phyloP scores from a whole-genome alignment of 768 basidiomycete genomes.

The Inosperma sp. region DNA sequence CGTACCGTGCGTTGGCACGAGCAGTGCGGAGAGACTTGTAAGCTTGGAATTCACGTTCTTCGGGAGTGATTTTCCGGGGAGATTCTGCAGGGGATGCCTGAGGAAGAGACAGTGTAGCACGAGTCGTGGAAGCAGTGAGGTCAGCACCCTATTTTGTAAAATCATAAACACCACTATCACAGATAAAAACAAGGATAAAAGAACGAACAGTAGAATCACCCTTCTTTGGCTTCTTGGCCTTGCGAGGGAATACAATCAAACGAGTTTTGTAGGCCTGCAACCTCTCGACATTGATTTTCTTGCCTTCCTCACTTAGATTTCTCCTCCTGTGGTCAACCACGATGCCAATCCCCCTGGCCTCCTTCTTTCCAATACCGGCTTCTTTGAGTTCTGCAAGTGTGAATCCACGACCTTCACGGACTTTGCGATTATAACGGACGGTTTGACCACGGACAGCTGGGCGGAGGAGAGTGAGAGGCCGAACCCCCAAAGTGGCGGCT shows the following conservation, averaged over 20 bases:
- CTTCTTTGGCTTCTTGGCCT: conserved; percentile 92
- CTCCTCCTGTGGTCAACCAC: conserved; percentile 96
- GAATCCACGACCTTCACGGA: conserved; percentile 96
- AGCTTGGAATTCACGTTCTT: conserved; percentile 86
- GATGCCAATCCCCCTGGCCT: conserved; percentile 89
- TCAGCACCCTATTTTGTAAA: conserved; percentile 61
- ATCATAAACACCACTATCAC: conserved; percentile 9
- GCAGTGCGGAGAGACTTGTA: conserved; percentile 83
- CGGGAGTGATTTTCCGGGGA: conserved; percentile 88
- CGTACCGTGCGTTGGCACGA: conserved; percentile 78
- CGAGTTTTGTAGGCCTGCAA: conserved; percentile 89
- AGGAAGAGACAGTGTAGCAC: conserved; percentile 62
- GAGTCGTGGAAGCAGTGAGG: conserved; percentile 72
- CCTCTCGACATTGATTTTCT: conserved; percentile 90
- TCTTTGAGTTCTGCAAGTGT: conserved; percentile 92
- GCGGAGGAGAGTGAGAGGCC: conserved; percentile 86
- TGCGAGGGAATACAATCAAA: conserved; percentile 95
- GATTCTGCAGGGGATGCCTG: conserved; percentile 63
- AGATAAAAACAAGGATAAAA: conserved; percentile 5
- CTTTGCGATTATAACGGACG: conserved; percentile 95
- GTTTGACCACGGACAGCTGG: conserved; percentile 97
- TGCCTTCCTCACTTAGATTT: conserved; percentile 95
- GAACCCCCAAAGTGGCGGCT: conserved; percentile 86
- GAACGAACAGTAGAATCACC: conserved; percentile 82
- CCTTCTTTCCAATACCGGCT: conserved; percentile 91